phyloP scores from a whole-genome alignment of 257 asterid genomes.

The Lavandula angustifolia region DNA sequence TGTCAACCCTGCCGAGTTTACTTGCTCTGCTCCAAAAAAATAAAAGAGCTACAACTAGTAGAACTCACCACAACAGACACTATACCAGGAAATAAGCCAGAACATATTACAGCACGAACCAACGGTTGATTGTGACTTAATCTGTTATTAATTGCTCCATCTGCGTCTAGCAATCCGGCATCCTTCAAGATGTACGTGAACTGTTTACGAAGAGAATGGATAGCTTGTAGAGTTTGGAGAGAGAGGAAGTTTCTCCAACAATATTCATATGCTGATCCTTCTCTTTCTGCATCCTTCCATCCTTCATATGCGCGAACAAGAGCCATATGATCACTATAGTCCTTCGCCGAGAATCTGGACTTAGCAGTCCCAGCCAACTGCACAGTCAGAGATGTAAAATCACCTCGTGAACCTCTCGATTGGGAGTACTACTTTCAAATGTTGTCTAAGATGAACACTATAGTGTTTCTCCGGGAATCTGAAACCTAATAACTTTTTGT shows the following conservation, averaged over 20 bases:
- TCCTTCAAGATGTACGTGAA: constrained; percentile 83
- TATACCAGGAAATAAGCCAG: constrained; percentile 95
- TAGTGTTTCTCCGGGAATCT: too few relatives aligned
- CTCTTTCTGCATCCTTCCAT: constrained; percentile 99
- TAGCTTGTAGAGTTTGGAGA: constrained; percentile 94
- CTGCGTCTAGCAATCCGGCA: constrained; percentile 73
- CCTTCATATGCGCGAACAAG: constrained; percentile 99
- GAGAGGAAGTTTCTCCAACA: constrained; percentile 99
- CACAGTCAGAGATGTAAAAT: constrained; percentile 29
- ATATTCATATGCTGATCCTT: constrained; percentile 93
- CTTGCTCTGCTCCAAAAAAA: constrained; percentile 5
- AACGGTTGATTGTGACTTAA: constrained; percentile 87
- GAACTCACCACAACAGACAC: constrained; percentile 87
- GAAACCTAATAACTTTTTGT: too few relatives aligned
- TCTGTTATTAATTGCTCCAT: constrained; percentile 61
- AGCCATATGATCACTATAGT: constrained; percentile 99
- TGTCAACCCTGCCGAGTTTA: constrained; percentile 20
- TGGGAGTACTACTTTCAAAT: constrained; percentile 2
- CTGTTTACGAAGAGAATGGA: constrained; percentile 94
- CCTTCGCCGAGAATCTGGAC: constrained; percentile 97
- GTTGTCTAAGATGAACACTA: not conserved
- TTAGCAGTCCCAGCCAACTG: constrained; percentile 96
- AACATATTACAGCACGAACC: constrained; percentile 98
- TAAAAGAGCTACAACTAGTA: constrained; percentile 10
- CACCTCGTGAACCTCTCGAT: constrained; percentile 21